These are phyloP conservation scores for Suillus bovinus DNA, from an alignment of 768 basidiomycete genomes.

Conservation along the genomic window DNA sequence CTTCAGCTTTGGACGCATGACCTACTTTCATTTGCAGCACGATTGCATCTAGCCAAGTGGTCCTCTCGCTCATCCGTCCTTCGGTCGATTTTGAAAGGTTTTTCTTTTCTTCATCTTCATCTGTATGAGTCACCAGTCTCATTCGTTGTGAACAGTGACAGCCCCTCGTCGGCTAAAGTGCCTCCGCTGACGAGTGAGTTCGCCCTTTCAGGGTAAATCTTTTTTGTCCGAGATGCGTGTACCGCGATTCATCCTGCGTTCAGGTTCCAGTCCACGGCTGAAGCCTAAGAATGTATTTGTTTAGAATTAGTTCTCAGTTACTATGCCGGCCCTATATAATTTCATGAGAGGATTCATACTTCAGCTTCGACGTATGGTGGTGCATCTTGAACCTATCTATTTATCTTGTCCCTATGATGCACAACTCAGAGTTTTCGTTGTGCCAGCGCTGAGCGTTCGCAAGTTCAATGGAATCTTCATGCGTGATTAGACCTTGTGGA, in stretches of 20 bases:
- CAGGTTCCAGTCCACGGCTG: neutral
- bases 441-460: too few relatives aligned
- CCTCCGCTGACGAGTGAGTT: neutral
- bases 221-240: neutral
- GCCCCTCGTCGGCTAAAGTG: neutral
- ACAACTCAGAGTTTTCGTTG: too few relatives aligned
- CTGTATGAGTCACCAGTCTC: neutral
- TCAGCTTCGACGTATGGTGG: neutral
- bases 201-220: neutral
- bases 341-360: neutral
- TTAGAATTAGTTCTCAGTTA: neutral
- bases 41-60: neutral
- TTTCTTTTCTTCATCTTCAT: neutral
- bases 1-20: neutral
- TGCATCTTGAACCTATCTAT: too few relatives aligned
- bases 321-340: too few relatives aligned
- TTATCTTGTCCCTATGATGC: too few relatives aligned
- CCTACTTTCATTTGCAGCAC: neutral
- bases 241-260: neutral
- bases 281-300: neutral
- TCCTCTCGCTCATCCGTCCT: neutral
- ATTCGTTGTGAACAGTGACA: neutral
- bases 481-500: too few relatives aligned
- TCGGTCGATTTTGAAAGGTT: neutral
- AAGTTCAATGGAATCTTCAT: too few relatives aligned